Conservation (phyloP, 345 rosid genomes). For the Brassica nigra region DNA sequence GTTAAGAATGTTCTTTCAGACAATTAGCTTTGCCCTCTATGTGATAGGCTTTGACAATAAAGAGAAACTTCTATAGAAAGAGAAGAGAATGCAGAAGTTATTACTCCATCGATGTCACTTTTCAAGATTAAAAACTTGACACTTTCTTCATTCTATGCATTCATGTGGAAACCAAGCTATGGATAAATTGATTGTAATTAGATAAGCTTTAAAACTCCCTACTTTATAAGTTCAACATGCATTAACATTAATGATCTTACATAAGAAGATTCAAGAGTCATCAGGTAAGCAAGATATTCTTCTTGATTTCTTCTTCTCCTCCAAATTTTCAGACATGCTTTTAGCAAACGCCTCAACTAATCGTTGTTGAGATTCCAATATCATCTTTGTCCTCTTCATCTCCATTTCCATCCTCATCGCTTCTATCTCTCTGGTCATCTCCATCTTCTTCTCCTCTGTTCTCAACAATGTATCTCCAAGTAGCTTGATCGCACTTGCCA, state of each 20-base stretch:
- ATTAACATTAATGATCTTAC: not conserved
- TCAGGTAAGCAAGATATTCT: not conserved
- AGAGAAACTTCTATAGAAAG: too few relatives aligned
- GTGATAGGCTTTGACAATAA: not conserved
- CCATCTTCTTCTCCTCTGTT: constrained; percentile 92
- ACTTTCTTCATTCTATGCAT: not conserved
- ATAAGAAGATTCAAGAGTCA: constrained; percentile 3
- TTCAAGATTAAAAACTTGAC: not conserved
- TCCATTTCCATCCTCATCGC: constrained; percentile 88
- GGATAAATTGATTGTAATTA: not conserved
- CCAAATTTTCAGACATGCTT: constrained; percentile 50
- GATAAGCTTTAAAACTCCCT: not conserved
- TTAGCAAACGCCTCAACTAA: constrained; percentile 76
- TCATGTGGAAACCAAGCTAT: not conserved
- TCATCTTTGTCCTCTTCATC: constrained; percentile 87
- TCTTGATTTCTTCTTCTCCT: constrained; percentile 42
- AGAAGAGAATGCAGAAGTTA: not conserved
- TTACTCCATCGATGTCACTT: not conserved
- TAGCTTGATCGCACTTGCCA: constrained; percentile 77
- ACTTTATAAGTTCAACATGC: not conserved
- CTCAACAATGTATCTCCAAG: constrained; percentile 82
- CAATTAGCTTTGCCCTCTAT: not conserved
- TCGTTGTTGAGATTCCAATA: constrained; percentile 80
- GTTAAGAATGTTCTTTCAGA: not conserved
- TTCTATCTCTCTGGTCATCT: constrained; percentile 86